phyloP scores from a whole-genome alignment of 257 asterid species.

The Nicotiana noctiflora region DNA sequence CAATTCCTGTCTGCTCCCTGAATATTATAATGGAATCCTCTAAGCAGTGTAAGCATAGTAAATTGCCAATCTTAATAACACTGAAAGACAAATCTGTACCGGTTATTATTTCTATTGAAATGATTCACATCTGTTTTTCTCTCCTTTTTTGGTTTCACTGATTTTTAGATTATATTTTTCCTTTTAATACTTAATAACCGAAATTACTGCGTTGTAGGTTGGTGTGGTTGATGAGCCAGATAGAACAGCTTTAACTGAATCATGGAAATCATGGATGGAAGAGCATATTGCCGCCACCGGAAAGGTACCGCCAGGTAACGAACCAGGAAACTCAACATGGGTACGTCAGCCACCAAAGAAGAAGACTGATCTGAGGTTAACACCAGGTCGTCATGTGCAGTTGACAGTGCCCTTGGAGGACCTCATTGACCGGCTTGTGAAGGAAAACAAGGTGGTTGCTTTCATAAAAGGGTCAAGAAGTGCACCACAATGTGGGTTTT shows the following conservation, averaged over 20 bases:
- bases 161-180: not conserved
- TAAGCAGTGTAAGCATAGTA: not conserved
- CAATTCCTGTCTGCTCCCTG: not conserved
- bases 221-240: constrained; percentile 68
- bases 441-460: constrained; percentile 84
- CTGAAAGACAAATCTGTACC: not conserved
- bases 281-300: constrained; percentile 76
- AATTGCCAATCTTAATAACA: not conserved
- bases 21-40: not conserved
- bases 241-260: constrained; percentile 59
- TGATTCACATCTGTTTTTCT: not conserved
- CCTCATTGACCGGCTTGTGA: constrained; percentile 71
- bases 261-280: constrained; percentile 97
- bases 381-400: constrained; percentile 78
- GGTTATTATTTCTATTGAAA: not conserved
- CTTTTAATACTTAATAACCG: not conserved
- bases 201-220: constrained; percentile 31
- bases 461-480: constrained; percentile 88
- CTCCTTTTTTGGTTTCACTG: not conserved
- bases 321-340: constrained; percentile 81
- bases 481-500: constrained; percentile 80
- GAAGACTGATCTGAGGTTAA: constrained; percentile 77
- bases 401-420: constrained; percentile 69
- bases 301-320: constrained; percentile 87
- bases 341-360: constrained; percentile 62